phyloP scores from a whole-genome alignment of 176 grass and related monocot species.

The Oryza punctata region DNA sequence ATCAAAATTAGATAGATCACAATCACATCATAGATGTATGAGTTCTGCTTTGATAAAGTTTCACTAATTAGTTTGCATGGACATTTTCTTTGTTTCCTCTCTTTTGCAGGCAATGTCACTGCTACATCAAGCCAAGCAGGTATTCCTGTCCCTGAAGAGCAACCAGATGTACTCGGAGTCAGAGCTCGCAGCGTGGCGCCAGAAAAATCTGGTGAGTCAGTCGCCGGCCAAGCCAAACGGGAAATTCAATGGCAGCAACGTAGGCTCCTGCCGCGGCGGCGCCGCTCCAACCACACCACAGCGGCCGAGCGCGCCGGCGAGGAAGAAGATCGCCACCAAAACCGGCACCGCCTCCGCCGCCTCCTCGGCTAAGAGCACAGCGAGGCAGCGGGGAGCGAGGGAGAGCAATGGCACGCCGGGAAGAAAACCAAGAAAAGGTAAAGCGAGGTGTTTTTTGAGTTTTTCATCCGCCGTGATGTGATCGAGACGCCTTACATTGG shows the following conservation, averaged over 20 bases:
- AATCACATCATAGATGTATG: neutral
- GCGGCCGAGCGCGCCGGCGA: neutral
- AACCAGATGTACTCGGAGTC: constrained; percentile 52
- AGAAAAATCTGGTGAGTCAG: constrained; percentile 32
- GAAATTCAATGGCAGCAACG: neutral
- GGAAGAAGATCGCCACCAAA: constrained; percentile 18
- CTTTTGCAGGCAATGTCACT: constrained; percentile 49
- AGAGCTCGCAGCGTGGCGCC: constrained; percentile 49
- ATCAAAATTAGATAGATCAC: neutral
- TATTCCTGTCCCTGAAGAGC: constrained; percentile 61
- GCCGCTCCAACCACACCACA: neutral
- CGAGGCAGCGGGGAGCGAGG: constrained; percentile 26
- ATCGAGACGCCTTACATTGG: neutral
- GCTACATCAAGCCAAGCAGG: constrained; percentile 55
- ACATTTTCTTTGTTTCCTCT: neutral
- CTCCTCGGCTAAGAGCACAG: neutral
- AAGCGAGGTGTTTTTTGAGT: neutral
- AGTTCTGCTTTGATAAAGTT: neutral
- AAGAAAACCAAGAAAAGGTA: constrained; percentile 51
- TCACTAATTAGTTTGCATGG: neutral
- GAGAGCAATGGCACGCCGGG: constrained; percentile 13
- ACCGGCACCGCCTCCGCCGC: neutral
- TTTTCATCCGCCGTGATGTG: neutral
- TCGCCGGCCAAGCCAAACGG: constrained; percentile 3
- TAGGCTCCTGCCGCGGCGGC: neutral